These are phyloP conservation scores for Patellifolia procumbens DNA, from an alignment of 179 eudicot species.

Conservation along the genomic window DNA sequence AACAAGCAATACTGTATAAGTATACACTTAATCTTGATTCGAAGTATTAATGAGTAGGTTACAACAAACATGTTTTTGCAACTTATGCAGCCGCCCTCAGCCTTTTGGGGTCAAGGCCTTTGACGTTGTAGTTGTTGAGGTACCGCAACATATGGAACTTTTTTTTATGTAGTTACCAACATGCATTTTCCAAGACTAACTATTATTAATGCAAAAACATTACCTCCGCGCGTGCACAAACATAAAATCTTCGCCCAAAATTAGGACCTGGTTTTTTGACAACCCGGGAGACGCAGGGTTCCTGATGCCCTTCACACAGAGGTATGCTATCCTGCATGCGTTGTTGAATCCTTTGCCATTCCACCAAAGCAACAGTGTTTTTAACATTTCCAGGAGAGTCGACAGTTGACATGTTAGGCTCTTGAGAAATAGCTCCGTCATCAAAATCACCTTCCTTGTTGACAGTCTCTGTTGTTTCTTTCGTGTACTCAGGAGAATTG, in stretches of 20 bases:
- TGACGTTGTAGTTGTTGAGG: no score
- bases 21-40: no score
- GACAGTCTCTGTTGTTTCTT: slow-evolving; percentile 27
- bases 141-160: no score
- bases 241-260: slow-evolving; percentile 85
- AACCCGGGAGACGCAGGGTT: slow-evolving; percentile 81
- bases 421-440: slow-evolving; percentile 33
- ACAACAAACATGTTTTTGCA: not conserved
- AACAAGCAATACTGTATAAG: not conserved
- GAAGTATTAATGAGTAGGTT: not conserved
- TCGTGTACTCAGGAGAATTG: slow-evolving; percentile 19
- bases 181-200: not conserved
- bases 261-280: slow-evolving; percentile 90
- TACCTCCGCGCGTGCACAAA: slow-evolving; percentile 97
- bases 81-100: not conserved
- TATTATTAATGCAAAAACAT: not conserved
- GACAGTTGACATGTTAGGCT: slow-evolving; percentile 25
- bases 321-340: slow-evolving; percentile 90
- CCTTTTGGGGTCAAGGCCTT: no score
- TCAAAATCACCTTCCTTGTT: slow-evolving; percentile 22
- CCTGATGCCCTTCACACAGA: slow-evolving; percentile 83
- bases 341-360: slow-evolving; percentile 95
- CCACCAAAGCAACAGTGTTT: slow-evolving; percentile 57
- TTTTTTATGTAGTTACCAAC: not conserved
- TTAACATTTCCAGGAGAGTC: slow-evolving; percentile 44